phyloP scores from a whole-genome alignment of 164 flowering plant genomes.

The Magnolia kwangsiensis region DNA sequence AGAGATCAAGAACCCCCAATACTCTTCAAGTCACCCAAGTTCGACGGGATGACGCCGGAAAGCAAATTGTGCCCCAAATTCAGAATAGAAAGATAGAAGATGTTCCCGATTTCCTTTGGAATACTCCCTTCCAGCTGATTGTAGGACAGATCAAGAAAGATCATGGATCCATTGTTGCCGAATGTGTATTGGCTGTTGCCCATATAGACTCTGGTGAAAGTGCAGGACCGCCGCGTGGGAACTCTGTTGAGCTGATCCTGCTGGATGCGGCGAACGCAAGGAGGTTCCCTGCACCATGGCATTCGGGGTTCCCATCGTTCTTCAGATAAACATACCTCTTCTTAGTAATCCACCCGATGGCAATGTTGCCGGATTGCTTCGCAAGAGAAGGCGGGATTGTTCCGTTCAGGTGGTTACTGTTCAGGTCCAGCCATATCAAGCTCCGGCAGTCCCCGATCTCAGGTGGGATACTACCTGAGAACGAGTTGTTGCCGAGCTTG shows the following conservation, averaged over 20 bases:
- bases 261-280: conserved; percentile 82
- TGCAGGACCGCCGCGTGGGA: conserved; percentile 65
- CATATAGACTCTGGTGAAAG: conserved; percentile 58
- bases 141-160: conserved; percentile 81
- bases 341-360: conserved; percentile 53
- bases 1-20: conserved; percentile 76
- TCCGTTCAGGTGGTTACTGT: conserved; percentile 69
- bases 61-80: conserved; percentile 84
- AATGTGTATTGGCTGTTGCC: conserved; percentile 68
- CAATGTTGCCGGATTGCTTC: conserved; percentile 76
- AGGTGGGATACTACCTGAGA: conserved; percentile 66
- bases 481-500: conserved; percentile 82
- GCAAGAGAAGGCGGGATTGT: conserved; percentile 64
- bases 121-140: conserved; percentile 65
- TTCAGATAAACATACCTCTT: conserved; percentile 73
- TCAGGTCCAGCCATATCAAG: conserved; percentile 95
- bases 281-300: conserved; percentile 90
- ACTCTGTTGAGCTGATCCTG: conserved; percentile 48
- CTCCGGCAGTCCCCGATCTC: conserved; percentile 88
- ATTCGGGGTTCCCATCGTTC: conserved; percentile 68
- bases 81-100: conserved; percentile 59
- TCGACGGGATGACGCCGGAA: conserved; percentile 68
- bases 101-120: conserved; percentile 74
- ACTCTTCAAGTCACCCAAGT: conserved; percentile 51
- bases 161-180: conserved; percentile 80